Evolutionary conservation across 768 basidiomycete genomes (phyloP), one percentile per base, ranked within the genome.

Genomic region (Boletus rufocinnamomeus): DNA sequence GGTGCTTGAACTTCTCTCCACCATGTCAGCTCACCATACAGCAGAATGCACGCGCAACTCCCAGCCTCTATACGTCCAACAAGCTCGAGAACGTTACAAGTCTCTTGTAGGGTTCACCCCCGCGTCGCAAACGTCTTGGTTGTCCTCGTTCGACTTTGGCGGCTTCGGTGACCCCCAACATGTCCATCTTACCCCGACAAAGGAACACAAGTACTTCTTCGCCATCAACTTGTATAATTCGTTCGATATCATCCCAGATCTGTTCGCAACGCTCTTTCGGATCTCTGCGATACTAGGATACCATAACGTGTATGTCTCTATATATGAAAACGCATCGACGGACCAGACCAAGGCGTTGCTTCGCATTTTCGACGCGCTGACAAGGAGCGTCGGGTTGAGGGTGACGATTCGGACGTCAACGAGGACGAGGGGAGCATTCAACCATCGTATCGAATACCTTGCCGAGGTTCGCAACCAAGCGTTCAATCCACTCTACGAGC

Each of bases 391-490:
- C 58, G 97, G 97, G 28, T 81, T 98, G 75, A 86, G 97, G 52
- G 84, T 99, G 61, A 91, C 89, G 66, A 98, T 99, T 68, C 86
- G 93, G 58, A 95, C 95, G 0, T 93, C 89, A 11, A 90, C 88
- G 79, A 88, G 97, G 61, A 95, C 91, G 11, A 82, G 96, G 30
- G 97, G 97, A 41, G 89, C 91, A 10, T 98, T 98, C 81, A 96
- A 96, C 75, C 97, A 99, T 73, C 95, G 97, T 53, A 99, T 99
- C 80, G 97, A 99, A 75, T 99, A 99, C 77, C 88, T 99, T 52
- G 97, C 97, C n/a, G 96, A 99, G 71, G 96, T 99, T n/a, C 91
- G 97, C 59, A 98, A 99, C 73, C 89, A 93, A 28, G 97, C 97
- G 16, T 91, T 99, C 72, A 94, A 91, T 2, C 97, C 97, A 1